Percentiles rank a stretch among this genome's conserved stretches.
Conservation (phyloP, 768 basidiomycete genomes). For the Serendipita vermifera region DNA sequence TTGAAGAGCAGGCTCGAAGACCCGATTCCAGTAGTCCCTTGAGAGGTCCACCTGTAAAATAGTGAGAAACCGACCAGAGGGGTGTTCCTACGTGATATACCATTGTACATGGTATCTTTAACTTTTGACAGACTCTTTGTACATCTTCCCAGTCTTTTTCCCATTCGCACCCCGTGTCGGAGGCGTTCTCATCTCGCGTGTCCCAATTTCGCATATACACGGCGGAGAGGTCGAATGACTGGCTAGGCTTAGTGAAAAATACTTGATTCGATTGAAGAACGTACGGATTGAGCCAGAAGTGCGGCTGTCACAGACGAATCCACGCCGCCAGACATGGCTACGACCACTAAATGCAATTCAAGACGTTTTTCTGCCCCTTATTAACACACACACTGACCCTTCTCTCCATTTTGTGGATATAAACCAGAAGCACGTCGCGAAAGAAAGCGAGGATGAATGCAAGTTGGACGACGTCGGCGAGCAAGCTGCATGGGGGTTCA, state of each 20-base stretch:
- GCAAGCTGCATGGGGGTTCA: background rate
- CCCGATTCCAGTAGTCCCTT: conserved; percentile 77
- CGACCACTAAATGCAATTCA: conserved; percentile 45
- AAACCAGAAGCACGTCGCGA: background rate
- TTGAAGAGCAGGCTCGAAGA: conserved; percentile 75
- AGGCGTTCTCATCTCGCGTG: conserved; percentile 63
- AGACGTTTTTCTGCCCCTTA: background rate
- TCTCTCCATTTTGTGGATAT: background rate
- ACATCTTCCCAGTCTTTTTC: conserved; percentile 92
- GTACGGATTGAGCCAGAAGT: conserved; percentile 54
- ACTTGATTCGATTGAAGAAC: conserved; percentile 11
- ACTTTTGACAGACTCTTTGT: conserved; percentile 55
- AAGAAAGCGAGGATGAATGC: background rate
- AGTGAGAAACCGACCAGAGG: background rate
- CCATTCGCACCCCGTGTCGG: conserved; percentile 86
- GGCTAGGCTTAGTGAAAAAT: background rate
- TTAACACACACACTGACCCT: background rate
- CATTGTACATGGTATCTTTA: conserved; percentile 63
- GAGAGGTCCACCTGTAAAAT: conserved; percentile 64
- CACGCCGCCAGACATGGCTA: conserved; percentile 93
- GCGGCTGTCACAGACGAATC: conserved; percentile 85
- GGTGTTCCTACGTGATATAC: conserved; percentile 26
- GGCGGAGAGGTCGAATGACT: conserved; percentile 76
- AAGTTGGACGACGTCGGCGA: background rate
- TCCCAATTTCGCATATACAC: conserved; percentile 98